Evolutionary conservation across 164 flowering plant genomes (phyloP).

Genomic region (Tetrastigma voinierianum): DNA sequence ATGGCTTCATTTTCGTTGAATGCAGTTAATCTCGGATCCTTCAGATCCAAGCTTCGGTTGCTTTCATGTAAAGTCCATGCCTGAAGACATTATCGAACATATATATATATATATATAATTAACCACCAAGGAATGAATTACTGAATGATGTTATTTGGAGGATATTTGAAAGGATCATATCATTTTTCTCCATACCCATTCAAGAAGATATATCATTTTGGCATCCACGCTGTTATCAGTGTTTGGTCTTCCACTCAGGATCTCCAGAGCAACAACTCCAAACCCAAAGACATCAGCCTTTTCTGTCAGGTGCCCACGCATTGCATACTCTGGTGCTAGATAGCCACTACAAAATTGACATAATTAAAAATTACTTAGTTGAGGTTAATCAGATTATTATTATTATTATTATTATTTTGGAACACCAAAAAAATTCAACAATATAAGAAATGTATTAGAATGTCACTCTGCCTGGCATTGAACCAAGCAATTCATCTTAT

Average conservation of each 20-base stretch:
- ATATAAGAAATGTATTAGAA: too few relatives aligned
- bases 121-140: too few relatives aligned
- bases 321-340: slow-evolving; percentile 29
- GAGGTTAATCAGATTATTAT: too few relatives aligned
- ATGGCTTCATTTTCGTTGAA: slow-evolving; percentile 33
- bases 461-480: background rate
- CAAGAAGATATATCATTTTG: slow-evolving; percentile 21
- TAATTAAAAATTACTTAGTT: too few relatives aligned
- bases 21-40: slow-evolving; percentile 32
- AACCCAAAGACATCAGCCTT: slow-evolving; percentile 26
- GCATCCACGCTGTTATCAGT: slow-evolving; percentile 12
- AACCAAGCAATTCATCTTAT: too few relatives aligned
- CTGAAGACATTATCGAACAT: slow-evolving; percentile 15
- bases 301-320: slow-evolving; percentile 30
- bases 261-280: slow-evolving; percentile 26
- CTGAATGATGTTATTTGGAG: too few relatives aligned
- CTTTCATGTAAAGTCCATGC: slow-evolving; percentile 54
- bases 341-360: slow-evolving; percentile 20
- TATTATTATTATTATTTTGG: too few relatives aligned
- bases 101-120: too few relatives aligned
- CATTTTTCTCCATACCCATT: slow-evolving; percentile 20
- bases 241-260: slow-evolving; percentile 26
- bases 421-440: too few relatives aligned
- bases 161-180: background rate
- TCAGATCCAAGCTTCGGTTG: slow-evolving; percentile 29